Percentiles rank a stretch among this genome's conserved stretches.
Conservation (phyloP, 768 basidiomycete genomes). For the Tylopilus vinaceipallidus region DNA sequence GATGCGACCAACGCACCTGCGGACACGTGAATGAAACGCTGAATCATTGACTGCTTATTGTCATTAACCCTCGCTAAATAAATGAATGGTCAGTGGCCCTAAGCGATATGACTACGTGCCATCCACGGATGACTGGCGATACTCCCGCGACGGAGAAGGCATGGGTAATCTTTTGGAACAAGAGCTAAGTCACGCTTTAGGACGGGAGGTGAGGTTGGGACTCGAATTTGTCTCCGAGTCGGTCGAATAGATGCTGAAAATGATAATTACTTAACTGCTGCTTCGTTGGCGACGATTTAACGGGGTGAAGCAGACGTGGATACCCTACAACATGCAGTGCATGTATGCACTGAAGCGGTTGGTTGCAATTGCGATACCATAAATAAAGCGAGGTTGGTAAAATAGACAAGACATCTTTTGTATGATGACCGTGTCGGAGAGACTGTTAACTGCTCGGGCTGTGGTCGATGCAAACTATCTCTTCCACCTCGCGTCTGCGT, state of each 20-base stretch:
- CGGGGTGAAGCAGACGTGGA: neutral
- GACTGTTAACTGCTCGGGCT: slow-evolving; percentile 1
- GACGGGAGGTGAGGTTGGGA: slow-evolving; percentile 33
- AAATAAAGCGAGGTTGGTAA: neutral
- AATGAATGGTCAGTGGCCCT: slow-evolving; percentile 61
- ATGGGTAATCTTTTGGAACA: slow-evolving; percentile 62
- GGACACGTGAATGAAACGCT: slow-evolving; percentile 2
- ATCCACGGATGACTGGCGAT: slow-evolving; percentile 65
- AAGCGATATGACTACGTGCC: slow-evolving; percentile 84
- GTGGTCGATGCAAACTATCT: neutral
- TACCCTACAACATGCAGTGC: slow-evolving; percentile 11
- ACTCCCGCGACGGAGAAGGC: slow-evolving; percentile 61
- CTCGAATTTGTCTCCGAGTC: slow-evolving; percentile 27
- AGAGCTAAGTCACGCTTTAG: slow-evolving; percentile 56
- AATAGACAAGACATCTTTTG: neutral
- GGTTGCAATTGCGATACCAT: neutral
- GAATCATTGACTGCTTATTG: neutral
- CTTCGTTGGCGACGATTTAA: neutral
- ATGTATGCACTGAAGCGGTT: neutral
- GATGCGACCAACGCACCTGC: neutral
- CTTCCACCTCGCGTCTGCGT: slow-evolving; percentile 42
- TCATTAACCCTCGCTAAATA: neutral
- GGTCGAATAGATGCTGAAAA: slow-evolving; percentile 13
- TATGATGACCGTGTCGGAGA: neutral
- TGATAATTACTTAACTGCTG: too few species aligned